These are phyloP conservation scores for Solanum pimpinellifolium DNA, from an alignment of 257 asterid species.

Conservation along the genomic window DNA sequence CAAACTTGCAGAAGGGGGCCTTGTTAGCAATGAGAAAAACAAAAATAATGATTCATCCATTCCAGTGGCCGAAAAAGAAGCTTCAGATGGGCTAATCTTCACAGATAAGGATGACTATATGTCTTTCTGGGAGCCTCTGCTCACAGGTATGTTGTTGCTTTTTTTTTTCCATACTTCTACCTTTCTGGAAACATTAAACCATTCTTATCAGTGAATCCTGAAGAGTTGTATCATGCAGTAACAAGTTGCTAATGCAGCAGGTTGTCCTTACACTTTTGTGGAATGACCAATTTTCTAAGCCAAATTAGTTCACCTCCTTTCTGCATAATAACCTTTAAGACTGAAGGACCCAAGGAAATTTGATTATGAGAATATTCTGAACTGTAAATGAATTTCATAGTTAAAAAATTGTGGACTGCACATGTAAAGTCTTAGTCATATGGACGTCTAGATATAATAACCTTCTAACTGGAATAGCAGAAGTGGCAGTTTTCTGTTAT, in stretches of 20 bases:
- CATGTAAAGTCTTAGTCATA: not conserved
- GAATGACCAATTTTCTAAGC: not conserved
- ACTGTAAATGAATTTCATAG: not conserved
- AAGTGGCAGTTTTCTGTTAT: not conserved
- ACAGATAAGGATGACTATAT: constrained; percentile 52
- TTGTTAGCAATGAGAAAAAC: constrained; percentile 53
- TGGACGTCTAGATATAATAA: not conserved
- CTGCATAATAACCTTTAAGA: not conserved
- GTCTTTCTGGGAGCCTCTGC: constrained; percentile 87
- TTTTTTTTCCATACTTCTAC: not conserved
- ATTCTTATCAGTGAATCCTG: not conserved
- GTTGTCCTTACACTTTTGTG: not conserved
- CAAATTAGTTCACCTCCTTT: not conserved
- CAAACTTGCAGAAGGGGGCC: constrained; percentile 96
- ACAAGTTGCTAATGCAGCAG: not conserved
- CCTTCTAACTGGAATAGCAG: not conserved
- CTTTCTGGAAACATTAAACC: not conserved
- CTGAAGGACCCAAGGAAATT: not conserved
- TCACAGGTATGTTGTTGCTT: constrained; percentile 46
- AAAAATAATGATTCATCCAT: constrained; percentile 31
- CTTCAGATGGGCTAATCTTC: constrained; percentile 38
- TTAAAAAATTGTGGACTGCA: not conserved
- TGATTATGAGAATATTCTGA: not conserved
- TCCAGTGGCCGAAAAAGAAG: constrained; percentile 23
- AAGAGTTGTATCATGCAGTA: not conserved